A percentile compares a stretch with the other conserved stretches of the same genome.
These are phyloP conservation scores for Xylona heveae DNA, from an alignment of 495 filamentous ascomycete species.

Conservation along the genomic window DNA sequence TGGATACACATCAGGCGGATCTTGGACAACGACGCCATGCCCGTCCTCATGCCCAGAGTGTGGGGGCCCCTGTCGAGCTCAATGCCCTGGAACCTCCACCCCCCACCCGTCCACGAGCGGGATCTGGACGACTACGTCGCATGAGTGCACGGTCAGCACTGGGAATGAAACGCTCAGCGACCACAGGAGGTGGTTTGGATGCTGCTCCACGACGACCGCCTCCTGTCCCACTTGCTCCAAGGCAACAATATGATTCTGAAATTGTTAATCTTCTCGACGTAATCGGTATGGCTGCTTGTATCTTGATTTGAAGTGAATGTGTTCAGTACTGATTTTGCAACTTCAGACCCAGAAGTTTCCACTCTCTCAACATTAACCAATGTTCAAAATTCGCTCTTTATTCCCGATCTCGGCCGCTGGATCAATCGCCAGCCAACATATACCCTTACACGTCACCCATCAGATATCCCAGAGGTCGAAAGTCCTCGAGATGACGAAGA, in stretches of 20 bases:
- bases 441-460: constrained; percentile 32
- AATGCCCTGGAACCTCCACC: neutral
- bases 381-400: constrained; percentile 58
- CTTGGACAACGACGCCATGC: neutral
- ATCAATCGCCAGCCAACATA: constrained; percentile 57
- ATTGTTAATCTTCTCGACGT: constrained; percentile 52
- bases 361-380: constrained; percentile 57
- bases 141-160: neutral
- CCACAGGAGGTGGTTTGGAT: neutral
- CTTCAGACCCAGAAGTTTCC: constrained; percentile 57
- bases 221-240: neutral
- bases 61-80: neutral
- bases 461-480: constrained; percentile 9
- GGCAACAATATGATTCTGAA: constrained; percentile 26
- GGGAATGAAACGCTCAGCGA: neutral
- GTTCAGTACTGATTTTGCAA: constrained; percentile 3
- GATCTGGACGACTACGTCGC: too few species aligned
- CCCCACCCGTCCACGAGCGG: neutral
- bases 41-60: too few species aligned
- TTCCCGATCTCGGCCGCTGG: constrained; percentile 43
- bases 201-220: neutral
- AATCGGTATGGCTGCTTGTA: constrained; percentile 26
- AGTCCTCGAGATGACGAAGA: constrained; percentile 2
- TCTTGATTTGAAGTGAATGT: neutral
- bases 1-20: neutral